A percentile compares a stretch with the other conserved stretches of the same genome.
These are phyloP conservation scores for Geosiphon pyriformis DNA, from an alignment of 192 early-diverging fungal species.

Conservation along the genomic window DNA sequence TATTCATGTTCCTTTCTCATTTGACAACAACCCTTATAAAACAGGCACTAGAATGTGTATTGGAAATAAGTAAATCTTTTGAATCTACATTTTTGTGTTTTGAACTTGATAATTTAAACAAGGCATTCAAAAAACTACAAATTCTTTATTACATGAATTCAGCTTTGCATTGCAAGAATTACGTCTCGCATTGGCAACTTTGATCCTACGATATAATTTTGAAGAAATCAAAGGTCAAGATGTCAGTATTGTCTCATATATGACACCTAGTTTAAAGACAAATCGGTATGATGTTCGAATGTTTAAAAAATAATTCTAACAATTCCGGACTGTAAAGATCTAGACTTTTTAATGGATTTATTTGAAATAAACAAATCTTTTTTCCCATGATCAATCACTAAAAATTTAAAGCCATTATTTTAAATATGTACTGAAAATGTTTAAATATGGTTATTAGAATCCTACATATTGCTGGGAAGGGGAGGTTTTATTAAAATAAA, in stretches of 20 bases:
- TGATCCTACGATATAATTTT: not conserved
- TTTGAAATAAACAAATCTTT: too few relatives aligned
- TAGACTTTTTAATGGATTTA: too few relatives aligned
- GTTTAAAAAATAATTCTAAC: too few relatives aligned
- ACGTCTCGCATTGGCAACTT: not conserved
- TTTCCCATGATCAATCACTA: too few relatives aligned
- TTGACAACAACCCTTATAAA: too few relatives aligned
- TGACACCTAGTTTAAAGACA: constrained; percentile 1
- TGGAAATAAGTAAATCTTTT: constrained; percentile 1
- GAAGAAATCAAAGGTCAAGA: constrained; percentile 9
- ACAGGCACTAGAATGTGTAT: constrained; percentile 2
- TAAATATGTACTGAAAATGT: too few relatives aligned
- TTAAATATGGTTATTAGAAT: too few relatives aligned
- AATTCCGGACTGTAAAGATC: too few relatives aligned
- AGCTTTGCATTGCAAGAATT: constrained; percentile 14
- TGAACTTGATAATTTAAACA: not conserved
- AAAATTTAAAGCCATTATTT: too few relatives aligned
- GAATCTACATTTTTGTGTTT: not conserved
- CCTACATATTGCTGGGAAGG: too few relatives aligned
- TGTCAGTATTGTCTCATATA: not conserved
- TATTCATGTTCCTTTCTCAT: not conserved
- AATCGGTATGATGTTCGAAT: not conserved
- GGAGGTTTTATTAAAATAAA: too few relatives aligned
- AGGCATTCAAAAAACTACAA: not conserved
- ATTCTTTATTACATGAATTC: not conserved